Evolutionary conservation across 1,284 basidiomycete genomes (phyloP), one percentile per base, ranked within the genome.

Genomic region (Microbotryum intermedium): DNA sequence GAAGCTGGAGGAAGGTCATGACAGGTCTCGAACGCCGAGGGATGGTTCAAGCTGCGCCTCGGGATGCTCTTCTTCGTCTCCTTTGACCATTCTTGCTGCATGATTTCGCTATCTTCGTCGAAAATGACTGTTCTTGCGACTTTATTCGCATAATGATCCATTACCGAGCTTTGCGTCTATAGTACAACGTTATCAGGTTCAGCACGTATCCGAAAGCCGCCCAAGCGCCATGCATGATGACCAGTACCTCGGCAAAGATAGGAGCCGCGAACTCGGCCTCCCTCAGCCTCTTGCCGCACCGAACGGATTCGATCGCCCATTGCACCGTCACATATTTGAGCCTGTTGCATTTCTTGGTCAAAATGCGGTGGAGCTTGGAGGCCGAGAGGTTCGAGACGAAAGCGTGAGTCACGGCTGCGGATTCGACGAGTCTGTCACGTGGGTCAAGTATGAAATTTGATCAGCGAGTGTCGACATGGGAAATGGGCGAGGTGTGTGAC

Each of bases 241-340:
- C 18, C 55, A 28, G n/a, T 9, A 61, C 61, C 57, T 67, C 63
- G 26, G 58, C 49, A 21, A 47, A 55, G 6, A 67, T 51, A 6
- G 58, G 57, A 11, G 56, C 50, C 6, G 48, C 47, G 18, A 50
- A 67, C 29, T 46, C 29, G 2, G 45, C 52, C 30, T 67, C 66
- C 30, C 42, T 16, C 1, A 67, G 43, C 34, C 63, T 46, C 42
- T 49, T 58, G 2, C 66, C 66, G 7, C 13, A 28, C 23, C 20
- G 43, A 9, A 58, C 59, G 39, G 63, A 62, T 25, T 62, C 58
- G 43, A 62, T 48, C 9, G 60, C 62, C 66, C 66, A 67, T 13
- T 53, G 43, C 4, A 63, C 60, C 16, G 48, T 49, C 29, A 67
- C 66, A n/a, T 44, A 44, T 9, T 55, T 50, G 51, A 29, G 29